Evolutionary conservation across 768 basidiomycete species (phyloP), one percentile per base, ranked within the genome.

Genomic region (Hypholoma fasciculare): DNA sequence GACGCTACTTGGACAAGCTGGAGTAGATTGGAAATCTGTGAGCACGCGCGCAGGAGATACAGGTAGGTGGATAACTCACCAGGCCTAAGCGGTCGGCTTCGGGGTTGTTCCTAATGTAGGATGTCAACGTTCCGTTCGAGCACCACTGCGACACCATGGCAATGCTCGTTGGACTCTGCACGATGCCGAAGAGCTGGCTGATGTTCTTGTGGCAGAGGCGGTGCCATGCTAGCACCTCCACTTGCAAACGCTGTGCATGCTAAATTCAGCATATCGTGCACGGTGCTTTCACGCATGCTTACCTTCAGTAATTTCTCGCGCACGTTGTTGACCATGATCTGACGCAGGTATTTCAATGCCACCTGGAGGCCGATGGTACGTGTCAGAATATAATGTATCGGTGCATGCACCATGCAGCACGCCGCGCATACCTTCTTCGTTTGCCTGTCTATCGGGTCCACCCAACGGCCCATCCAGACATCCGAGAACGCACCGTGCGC

Each of bases 131-230:
- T 8, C 86, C 85, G 51, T 86, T 84, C 37, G 77, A 75, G 64
- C 83, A 86, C 84, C 85, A 88, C 4, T 81, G 80, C 4, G 86
- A 86, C 0, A 87, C 83, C 83, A 87, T 86, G 16, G 80, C 85
- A 26, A 87, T 75, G 48, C 81, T 80, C 36, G 77, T 74, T 27
- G 73, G 69, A 4, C 76, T 75, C 61, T 82, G 82, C 14, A 83
- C 69, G 55, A 87, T 76, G 2, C 86, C 86, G 54, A 79, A 82
- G 26, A 87, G 68, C 43, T 78, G 80, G 38, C 78, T 78, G 47
- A 87, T 74, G 57, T 87, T 84, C 44, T 72, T 73, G 58, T 87
- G 85, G 44, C 75, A 80, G 14, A 86, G 69, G 7, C 78, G 71
- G 67, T 86, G 80, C 85, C 85, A 87, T 4, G 83, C 80, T 2